Conservation (phyloP, 805 yeast genomes). For the Candida gorgasii region DNA sequence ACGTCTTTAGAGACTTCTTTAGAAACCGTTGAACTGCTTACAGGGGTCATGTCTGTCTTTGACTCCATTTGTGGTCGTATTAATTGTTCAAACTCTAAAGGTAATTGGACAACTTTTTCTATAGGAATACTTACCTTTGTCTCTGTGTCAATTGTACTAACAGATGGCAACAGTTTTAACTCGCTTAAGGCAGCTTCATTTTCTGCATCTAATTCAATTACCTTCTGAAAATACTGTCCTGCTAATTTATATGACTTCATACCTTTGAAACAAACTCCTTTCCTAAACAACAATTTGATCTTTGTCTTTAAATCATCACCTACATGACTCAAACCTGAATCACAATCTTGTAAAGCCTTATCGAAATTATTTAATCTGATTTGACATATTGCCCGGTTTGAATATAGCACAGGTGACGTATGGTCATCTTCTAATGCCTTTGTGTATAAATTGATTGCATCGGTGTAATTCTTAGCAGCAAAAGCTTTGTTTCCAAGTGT, state of each 20-base stretch:
- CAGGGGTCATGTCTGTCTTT: neutral
- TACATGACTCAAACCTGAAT: slow-evolving; percentile 43
- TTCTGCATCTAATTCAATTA: slow-evolving; percentile 40
- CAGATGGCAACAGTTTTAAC: slow-evolving; percentile 20
- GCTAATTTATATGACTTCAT: slow-evolving; percentile 27
- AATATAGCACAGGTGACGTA: slow-evolving; percentile 53
- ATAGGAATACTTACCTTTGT: slow-evolving; percentile 29
- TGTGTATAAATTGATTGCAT: slow-evolving; percentile 56
- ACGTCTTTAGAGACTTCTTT: slow-evolving; percentile 17
- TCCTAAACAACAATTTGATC: slow-evolving; percentile 54
- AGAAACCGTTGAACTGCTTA: too few species aligned
- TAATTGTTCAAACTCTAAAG: slow-evolving; percentile 28
- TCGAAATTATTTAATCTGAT: slow-evolving; percentile 51
- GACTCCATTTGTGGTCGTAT: neutral
- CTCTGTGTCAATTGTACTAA: neutral
- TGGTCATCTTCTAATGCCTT: slow-evolving; percentile 55
- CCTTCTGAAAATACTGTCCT: slow-evolving; percentile 29
- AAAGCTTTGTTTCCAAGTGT: slow-evolving; percentile 57
- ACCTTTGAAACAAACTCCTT: slow-evolving; percentile 41
- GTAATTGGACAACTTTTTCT: slow-evolving; percentile 45
- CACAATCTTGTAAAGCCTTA: slow-evolving; percentile 51
- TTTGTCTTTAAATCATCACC: slow-evolving; percentile 29
- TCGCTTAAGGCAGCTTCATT: slow-evolving; percentile 43
- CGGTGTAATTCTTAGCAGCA: slow-evolving; percentile 39
- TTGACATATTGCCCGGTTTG: slow-evolving; percentile 72